Conservation (phyloP, 2,329 filamentous ascomycete genomes). For the Talaromyces amestolkiae region DNA sequence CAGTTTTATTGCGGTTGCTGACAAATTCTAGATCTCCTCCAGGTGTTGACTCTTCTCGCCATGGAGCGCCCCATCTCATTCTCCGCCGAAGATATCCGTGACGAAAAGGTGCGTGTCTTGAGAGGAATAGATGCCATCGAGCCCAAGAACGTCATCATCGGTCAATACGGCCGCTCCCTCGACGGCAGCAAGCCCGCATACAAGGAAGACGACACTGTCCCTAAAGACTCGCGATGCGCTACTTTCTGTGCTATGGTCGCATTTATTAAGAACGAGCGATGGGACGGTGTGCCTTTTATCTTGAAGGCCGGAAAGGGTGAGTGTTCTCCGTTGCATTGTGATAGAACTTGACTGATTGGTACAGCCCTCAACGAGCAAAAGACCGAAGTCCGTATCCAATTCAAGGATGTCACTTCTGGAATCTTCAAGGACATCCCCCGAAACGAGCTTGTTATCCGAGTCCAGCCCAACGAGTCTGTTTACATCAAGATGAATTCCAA, state of each 20-base stretch:
- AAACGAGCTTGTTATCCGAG: slow-evolving; percentile 98
- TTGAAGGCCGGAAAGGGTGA: slow-evolving; percentile 90
- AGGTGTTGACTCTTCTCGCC: slow-evolving; percentile 90
- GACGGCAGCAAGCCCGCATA: slow-evolving; percentile 96
- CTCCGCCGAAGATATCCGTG: slow-evolving; percentile 95
- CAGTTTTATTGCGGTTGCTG: neutral
- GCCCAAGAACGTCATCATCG: slow-evolving; percentile 99
- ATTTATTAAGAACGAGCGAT: slow-evolving; percentile 99
- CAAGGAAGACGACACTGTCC: slow-evolving; percentile 98
- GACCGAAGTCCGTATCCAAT: slow-evolving; percentile 98
- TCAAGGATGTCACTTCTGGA: slow-evolving; percentile 98
- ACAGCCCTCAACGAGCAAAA: slow-evolving; percentile 95
- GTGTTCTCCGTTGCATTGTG: neutral
- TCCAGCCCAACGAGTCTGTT: slow-evolving; percentile 98
- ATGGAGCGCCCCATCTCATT: slow-evolving; percentile 99
- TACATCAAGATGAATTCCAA: slow-evolving; percentile 99
- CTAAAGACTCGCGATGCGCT: slow-evolving; percentile 93
- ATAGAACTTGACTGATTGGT: slow-evolving; percentile 19
- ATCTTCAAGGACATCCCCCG: slow-evolving; percentile 99
- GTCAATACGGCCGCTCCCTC: slow-evolving; percentile 93
- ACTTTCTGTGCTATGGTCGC: slow-evolving; percentile 97
- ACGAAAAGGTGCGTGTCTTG: slow-evolving; percentile 95
- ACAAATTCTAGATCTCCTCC: slow-evolving; percentile 67
- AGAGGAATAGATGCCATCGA: slow-evolving; percentile 91
- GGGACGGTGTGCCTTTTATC: slow-evolving; percentile 99